Conservation (phyloP, 495 filamentous ascomycete species). For the Aspergillus taichungensis region DNA sequence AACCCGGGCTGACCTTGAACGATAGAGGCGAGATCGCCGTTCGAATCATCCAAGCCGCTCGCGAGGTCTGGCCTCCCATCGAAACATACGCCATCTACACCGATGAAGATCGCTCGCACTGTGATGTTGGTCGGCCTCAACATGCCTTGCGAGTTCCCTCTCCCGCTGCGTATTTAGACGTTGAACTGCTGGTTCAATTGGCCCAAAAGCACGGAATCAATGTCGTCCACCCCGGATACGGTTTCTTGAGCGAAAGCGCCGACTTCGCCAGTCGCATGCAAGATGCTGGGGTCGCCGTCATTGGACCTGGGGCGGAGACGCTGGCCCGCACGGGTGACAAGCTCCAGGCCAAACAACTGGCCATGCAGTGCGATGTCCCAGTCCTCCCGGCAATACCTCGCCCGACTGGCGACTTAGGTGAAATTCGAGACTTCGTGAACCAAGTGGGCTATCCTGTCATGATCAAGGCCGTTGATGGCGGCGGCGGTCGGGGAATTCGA, state of each 20-base stretch:
- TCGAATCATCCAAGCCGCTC: constrained; percentile 46
- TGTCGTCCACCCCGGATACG: constrained; percentile 53
- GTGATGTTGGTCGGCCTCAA: constrained; percentile 34
- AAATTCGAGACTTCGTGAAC: constrained; percentile 34
- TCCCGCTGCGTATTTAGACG: constrained; percentile 43
- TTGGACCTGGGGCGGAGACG: constrained; percentile 46
- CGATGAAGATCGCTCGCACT: constrained; percentile 44
- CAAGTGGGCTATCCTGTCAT: constrained; percentile 47
- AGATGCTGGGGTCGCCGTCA: constrained; percentile 38
- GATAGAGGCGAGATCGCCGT: constrained; percentile 53
- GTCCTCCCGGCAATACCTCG: constrained; percentile 40
- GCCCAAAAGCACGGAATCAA: constrained; percentile 44
- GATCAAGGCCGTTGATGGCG: constrained; percentile 46
- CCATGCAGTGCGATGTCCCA: constrained; percentile 44
- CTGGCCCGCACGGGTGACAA: constrained; percentile 49
- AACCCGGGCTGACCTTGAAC: too few relatives aligned
- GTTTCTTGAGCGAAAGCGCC: constrained; percentile 51
- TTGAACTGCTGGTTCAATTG: constrained; percentile 35
- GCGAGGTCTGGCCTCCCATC: constrained; percentile 39
- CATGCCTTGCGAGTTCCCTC: constrained; percentile 41
- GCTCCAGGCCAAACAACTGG: constrained; percentile 45
- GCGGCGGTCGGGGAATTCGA: constrained; percentile 43
- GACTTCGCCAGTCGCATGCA: constrained; percentile 45
- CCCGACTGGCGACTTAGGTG: constrained; percentile 30
- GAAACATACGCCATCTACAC: constrained; percentile 48